phyloP scores from a whole-genome alignment of 2,329 filamentous ascomycete genomes.

The Periconia sp. region DNA sequence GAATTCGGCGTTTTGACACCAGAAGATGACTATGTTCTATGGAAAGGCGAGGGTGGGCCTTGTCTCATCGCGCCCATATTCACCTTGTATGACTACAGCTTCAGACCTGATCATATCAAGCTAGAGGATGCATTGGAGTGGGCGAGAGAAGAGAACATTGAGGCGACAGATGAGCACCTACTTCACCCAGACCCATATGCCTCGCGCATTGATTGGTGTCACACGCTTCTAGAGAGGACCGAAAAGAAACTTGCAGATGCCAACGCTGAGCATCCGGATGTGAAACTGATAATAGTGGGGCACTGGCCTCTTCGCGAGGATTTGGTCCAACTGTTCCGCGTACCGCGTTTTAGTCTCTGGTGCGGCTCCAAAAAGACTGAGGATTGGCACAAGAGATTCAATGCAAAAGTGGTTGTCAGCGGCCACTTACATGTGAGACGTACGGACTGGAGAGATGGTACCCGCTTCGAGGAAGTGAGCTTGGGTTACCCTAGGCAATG shows the following conservation, averaged over 20 bases:
- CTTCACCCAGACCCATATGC: slow-evolving; percentile 54
- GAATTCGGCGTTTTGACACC: slow-evolving; percentile 61
- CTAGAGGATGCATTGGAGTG: slow-evolving; percentile 56
- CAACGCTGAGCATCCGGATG: slow-evolving; percentile 32
- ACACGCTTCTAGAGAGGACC: slow-evolving; percentile 47
- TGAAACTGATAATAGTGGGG: slow-evolving; percentile 51
- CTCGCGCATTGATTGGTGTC: slow-evolving; percentile 54
- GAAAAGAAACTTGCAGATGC: slow-evolving; percentile 49
- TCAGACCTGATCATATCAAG: slow-evolving; percentile 57
- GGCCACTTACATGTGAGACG: slow-evolving; percentile 55
- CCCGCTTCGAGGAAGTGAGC: slow-evolving; percentile 55
- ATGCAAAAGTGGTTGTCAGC: slow-evolving; percentile 55
- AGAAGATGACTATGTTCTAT: slow-evolving; percentile 61
- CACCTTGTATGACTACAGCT: slow-evolving; percentile 66
- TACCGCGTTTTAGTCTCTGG: slow-evolving; percentile 55
- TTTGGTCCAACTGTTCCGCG: slow-evolving; percentile 49
- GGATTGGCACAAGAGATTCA: slow-evolving; percentile 54
- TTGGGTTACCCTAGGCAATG: slow-evolving; percentile 57
- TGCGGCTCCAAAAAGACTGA: slow-evolving; percentile 56
- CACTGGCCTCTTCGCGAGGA: slow-evolving; percentile 57
- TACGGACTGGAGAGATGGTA: slow-evolving; percentile 55
- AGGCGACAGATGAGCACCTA: slow-evolving; percentile 54
- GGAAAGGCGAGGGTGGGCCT: slow-evolving; percentile 59
- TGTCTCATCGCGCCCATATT: slow-evolving; percentile 62
- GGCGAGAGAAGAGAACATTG: slow-evolving; percentile 53